A percentile compares a stretch with the other conserved stretches of the same genome.
Evolutionary conservation across 257 asterid genomes (phyloP).

Genomic region (Mentha longifolia): DNA sequence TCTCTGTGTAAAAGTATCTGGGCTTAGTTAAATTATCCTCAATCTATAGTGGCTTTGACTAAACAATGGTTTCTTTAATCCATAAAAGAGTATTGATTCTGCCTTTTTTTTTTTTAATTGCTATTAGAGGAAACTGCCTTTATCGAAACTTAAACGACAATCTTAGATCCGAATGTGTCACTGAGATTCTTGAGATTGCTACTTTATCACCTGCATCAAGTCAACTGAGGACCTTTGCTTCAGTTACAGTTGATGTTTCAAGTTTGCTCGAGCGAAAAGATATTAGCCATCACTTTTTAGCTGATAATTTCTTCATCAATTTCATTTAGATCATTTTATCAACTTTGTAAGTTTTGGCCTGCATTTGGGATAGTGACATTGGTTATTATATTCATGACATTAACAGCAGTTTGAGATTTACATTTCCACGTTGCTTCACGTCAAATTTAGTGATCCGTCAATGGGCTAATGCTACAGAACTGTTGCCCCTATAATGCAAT

Average conservation of each 20-base stretch:
- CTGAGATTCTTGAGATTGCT: not conserved
- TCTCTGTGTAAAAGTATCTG: not conserved
- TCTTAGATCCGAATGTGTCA: not conserved
- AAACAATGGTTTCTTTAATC: not conserved
- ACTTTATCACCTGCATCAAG: not conserved
- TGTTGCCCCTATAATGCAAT: not conserved
- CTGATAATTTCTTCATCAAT: not conserved
- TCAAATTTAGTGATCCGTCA: not conserved
- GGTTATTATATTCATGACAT: not conserved
- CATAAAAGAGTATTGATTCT: not conserved
- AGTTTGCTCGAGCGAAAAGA: not conserved
- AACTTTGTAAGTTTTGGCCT: not conserved
- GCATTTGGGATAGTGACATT: not conserved
- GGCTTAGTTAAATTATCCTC: not conserved
- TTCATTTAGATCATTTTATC: not conserved
- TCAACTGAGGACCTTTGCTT: not conserved
- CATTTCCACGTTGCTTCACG: not conserved
- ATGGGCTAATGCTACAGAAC: not conserved
- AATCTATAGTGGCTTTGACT: slow-evolving; percentile 16
- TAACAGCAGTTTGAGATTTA: not conserved
- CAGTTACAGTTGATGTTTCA: not conserved
- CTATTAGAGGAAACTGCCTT: not conserved
- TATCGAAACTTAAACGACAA: not conserved
- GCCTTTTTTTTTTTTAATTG: slow-evolving; percentile 16
- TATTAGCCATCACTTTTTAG: not conserved